Evolutionary conservation across 163 green algal genomes (phyloP).

Genomic region (Trebouxiophyceae sp.): DNA sequence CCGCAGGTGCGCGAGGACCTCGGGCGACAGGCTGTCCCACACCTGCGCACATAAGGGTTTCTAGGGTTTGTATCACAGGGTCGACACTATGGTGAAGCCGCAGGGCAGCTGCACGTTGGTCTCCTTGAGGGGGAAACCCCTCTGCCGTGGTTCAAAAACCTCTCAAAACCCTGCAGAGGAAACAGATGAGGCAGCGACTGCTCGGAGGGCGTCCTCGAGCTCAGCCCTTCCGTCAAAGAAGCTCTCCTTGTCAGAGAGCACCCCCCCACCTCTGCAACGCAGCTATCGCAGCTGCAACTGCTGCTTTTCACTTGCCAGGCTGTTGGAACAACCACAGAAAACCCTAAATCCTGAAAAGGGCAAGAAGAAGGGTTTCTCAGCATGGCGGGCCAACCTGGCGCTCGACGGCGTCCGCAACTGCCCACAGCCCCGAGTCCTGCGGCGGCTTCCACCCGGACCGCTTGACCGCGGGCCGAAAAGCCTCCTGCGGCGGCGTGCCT

Average conservation of each 20-base stretch:
- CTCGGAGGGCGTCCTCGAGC: too few relatives aligned
- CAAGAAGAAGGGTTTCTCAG: background rate
- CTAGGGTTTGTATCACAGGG: too few relatives aligned
- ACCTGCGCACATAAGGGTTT: too few relatives aligned
- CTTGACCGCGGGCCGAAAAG: constrained; percentile 80
- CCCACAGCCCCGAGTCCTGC: constrained; percentile 77
- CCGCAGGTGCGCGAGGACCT: constrained; percentile 42
- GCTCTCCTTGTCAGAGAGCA: too few relatives aligned
- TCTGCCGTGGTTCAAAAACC: too few relatives aligned
- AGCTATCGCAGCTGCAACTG: background rate
- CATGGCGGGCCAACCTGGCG: constrained; percentile 2
- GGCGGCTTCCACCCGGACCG: constrained; percentile 78
- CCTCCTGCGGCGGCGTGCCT: constrained; percentile 66
- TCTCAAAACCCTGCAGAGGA: too few relatives aligned
- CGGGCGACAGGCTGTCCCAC: constrained; percentile 11
- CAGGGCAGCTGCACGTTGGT: too few relatives aligned
- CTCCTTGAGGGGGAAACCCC: too few relatives aligned
- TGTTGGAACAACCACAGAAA: background rate
- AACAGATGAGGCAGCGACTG: too few relatives aligned
- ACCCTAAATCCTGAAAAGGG: background rate
- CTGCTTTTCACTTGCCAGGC: background rate
- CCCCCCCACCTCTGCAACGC: background rate
- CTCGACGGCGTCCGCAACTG: constrained; percentile 35
- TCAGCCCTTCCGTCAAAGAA: background rate
- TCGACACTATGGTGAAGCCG: too few relatives aligned